phyloP scores from a whole-genome alignment of 1,284 basidiomycete species.

The Apiotrichum laibachii region DNA sequence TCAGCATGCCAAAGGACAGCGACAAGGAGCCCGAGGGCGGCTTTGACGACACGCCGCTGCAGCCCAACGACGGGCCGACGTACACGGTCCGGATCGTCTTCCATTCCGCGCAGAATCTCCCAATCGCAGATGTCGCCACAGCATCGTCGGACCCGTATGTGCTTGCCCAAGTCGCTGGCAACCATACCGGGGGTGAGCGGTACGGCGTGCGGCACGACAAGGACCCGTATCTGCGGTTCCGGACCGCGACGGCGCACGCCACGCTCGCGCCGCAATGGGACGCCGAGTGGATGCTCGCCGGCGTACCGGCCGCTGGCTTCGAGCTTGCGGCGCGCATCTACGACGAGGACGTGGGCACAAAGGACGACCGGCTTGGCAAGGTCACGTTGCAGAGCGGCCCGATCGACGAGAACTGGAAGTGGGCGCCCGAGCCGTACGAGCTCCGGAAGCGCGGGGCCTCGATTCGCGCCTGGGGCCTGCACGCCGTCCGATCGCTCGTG shows the following conservation, averaged over 20 bases:
- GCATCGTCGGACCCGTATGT: constrained; percentile 54
- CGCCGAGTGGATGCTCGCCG: constrained; percentile 53
- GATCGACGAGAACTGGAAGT: constrained; percentile 29
- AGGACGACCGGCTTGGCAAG: constrained; percentile 55
- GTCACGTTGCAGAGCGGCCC: constrained; percentile 32
- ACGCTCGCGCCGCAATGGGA: constrained; percentile 53
- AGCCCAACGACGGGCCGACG: constrained; percentile 26
- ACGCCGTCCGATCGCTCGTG: not conserved
- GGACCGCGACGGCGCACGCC: constrained; percentile 51
- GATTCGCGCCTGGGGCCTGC: constrained; percentile 34
- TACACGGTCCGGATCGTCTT: constrained; percentile 55
- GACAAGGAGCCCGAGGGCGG: constrained; percentile 37
- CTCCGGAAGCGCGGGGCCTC: constrained; percentile 51
- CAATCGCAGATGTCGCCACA: constrained; percentile 51
- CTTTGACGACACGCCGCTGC: constrained; percentile 35
- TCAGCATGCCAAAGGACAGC: constrained; percentile 2
- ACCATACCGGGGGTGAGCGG: not conserved
- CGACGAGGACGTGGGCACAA: constrained; percentile 55
- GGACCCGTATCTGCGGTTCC: constrained; percentile 50
- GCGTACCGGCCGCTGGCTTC: constrained; percentile 52
- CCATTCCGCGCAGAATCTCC: constrained; percentile 52
- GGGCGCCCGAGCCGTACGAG: constrained; percentile 25
- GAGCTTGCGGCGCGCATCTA: constrained; percentile 47
- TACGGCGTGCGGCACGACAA: constrained; percentile 14
- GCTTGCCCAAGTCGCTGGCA: constrained; percentile 35